Base-by-base conservation (phyloP, 2,329 filamentous ascomycete genomes). In the Fusarium scirpi region DNA sequence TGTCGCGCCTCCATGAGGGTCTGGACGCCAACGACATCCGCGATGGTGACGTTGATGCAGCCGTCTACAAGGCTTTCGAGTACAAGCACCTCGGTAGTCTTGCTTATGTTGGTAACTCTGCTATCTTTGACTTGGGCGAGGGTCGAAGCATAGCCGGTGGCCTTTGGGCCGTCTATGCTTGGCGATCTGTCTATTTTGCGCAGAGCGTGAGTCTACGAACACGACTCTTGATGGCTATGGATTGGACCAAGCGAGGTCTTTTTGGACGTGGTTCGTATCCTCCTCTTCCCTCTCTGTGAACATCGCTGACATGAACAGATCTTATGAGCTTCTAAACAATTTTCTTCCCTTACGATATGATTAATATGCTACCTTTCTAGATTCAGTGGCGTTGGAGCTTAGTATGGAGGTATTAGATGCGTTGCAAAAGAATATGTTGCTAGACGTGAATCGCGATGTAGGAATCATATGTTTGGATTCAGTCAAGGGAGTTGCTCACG, bases 181-280 rank as follows among this genome's bases (percentile, higher is more conserved):
- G 96, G 96, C 86, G 96, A 67, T 94, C 93, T 70, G 91, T 98
- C 16, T 99, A 99, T 82, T 99, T 99, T 83, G 94, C 96, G 15
- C 94, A 99, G 85, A 97, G 94, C 77, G 96, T 99, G 49, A 98
- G 94, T 80, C 87, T 98, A 64, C 86, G 96, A 73, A 99, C 96
- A 27, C 89, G 95, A 68, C 88, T 94, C 70, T 82, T 99, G 76
- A 85, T 99, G 81, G 94, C 94, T 20, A 98, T 99, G 96, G 96
- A 99, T 80, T 99, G 96, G 96, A 91, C 90, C n/a, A 99, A 98
- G 88, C 87, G 97, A 78, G 93, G 94, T 15, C 81, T 99, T 24
- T 99, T 99, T 83, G 96, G 96, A 73, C 88, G 96, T 90, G 96
- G 95, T 98, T 82, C 84, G 91, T 84, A 61, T 47, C 56, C 15